Base-by-base conservation (phyloP, 2,329 filamentous ascomycete genomes). In the Penicillium sp. region DNA sequence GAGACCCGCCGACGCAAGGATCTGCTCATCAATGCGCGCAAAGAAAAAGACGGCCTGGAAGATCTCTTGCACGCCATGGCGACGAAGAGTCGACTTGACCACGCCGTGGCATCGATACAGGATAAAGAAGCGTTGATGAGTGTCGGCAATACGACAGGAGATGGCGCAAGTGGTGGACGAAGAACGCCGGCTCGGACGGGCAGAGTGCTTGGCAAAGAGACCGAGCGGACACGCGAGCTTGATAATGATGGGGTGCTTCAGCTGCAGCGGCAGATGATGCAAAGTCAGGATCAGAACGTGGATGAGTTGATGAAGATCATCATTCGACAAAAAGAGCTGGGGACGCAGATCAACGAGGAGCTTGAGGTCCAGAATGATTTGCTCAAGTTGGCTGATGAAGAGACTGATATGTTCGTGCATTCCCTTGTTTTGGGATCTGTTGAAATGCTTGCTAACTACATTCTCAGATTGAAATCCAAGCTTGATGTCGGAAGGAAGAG, bases 241-340 rank as follows among this genome's bases (percentile, higher is more conserved):
- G 85, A 87, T 67, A 87, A 88, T 57, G 72, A 80, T n/a, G 84
- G 84, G 0, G 82, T 88, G 13, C 58, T 88, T 60, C 83, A 86
- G 68, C 65, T 87, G 56, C 85, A 87, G 70, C 77, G 80, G 60
- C 81, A 86, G 62, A 79, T 84, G 53, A 86, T 88, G 72, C 67
- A 77, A 43, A 81, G 85, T 46, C 85, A 88, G 63, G 84, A 87
- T 56, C 71, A 81, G 61, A 82, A 83, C 64, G 77, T 87, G 4
- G 75, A 84, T 41, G 80, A 83, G 58, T 62, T 88, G 59, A 77
- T 81, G 42, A 83, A 81, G 59, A 82, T 84, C 34, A 80, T 87
- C 40, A 69, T 79, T 32, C 72, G 83, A 56, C 82, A 87, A 75
- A 81, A 79, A 65, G 83, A 87, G 65, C 77, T 87, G 72, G 84